Base-by-base conservation (phyloP, 2,329 filamentous ascomycete genomes). In the Exophiala sideris region DNA sequence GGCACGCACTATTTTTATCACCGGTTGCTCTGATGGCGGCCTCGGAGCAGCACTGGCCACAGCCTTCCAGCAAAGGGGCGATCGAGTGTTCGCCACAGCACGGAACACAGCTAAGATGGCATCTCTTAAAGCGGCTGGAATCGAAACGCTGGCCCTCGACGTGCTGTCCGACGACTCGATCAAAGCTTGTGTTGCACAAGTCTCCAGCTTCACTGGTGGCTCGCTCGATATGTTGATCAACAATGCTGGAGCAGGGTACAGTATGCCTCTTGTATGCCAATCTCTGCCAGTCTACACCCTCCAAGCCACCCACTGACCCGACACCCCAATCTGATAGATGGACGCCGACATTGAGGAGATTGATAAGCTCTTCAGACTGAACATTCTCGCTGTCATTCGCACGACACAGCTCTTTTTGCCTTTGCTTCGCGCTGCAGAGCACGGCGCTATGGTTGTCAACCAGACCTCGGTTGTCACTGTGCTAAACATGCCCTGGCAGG, bases 31-130 rank as follows among this genome's bases (percentile, higher is more conserved):
- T 1, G 76, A 79, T 5, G 79, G 80, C 36, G 78, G 79, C 49
- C 83, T 85, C 57, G 82, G 82, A 24, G 76, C 84, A 62, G 76
- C 77, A 12, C 72, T 85, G 11, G 80, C 81, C 1, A 72, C 74
- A 14, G 79, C 83, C 62, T 85, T 85, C 64, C 73, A 81, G 52
- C 68, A 64, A 21, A 58, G 68, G 68, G 79, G 79, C 47, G 70
- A 80, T 53, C 75, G 77, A 20, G 82, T 85, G 50, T 77, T 85
- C 50, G 80, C 79, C 32, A 76, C 75, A 1, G 69, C 71, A 2
- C 72, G 74, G 12, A 64, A 71, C 42, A 54, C 60, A 0, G 48
- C 64, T 11, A 74, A 72, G 48, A 68, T 71, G 57, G 34, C 50
- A 1, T 32, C 48, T 34, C 47, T 62, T 3, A 62, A 39, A 45